Percentiles rank a stretch among this genome's conserved stretches.
phyloP scores from a whole-genome alignment of 768 basidiomycete genomes.

The Gymnopilus dilepis region DNA sequence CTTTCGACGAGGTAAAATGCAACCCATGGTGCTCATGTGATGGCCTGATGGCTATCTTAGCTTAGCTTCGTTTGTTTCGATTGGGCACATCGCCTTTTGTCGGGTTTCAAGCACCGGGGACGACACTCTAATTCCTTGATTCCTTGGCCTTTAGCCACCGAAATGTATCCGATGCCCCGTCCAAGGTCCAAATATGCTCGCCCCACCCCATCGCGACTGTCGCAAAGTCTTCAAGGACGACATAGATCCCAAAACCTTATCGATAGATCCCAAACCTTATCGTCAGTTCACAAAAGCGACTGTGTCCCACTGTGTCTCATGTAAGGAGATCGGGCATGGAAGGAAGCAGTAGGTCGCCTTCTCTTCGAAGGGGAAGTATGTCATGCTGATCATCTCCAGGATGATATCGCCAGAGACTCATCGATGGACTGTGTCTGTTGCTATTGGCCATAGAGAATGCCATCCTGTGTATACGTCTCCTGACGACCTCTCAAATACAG shows the following conservation, averaged over 20 bases:
- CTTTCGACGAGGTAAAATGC: not conserved
- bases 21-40: conserved; percentile 3
- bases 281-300: conserved; percentile 28
- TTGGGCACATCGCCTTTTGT: conserved; percentile 1
- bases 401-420: conserved; percentile 31
- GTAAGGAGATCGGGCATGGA: conserved; percentile 34
- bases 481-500: conserved; percentile 34
- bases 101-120: not conserved
- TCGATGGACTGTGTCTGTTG: conserved; percentile 40
- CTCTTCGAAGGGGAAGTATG: not conserved
- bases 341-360: conserved; percentile 26
- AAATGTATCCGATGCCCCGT: conserved; percentile 17
- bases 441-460: conserved; percentile 43
- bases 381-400: conserved; percentile 20
- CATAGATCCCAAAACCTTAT: conserved; percentile 21
- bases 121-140: conserved; percentile 1
- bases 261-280: conserved; percentile 21
- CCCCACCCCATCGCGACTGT: conserved; percentile 17
- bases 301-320: conserved; percentile 31
- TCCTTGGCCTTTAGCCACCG: conserved; percentile 1
- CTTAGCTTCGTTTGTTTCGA: conserved; percentile 2
- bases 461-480: conserved; percentile 40
- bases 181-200: conserved; percentile 22
- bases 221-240: not conserved
- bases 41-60: too few relatives aligned